A percentile compares a stretch with the other conserved stretches of the same genome.
phyloP scores from a whole-genome alignment of 177 flowering plant species.

The Vitis hybrid region DNA sequence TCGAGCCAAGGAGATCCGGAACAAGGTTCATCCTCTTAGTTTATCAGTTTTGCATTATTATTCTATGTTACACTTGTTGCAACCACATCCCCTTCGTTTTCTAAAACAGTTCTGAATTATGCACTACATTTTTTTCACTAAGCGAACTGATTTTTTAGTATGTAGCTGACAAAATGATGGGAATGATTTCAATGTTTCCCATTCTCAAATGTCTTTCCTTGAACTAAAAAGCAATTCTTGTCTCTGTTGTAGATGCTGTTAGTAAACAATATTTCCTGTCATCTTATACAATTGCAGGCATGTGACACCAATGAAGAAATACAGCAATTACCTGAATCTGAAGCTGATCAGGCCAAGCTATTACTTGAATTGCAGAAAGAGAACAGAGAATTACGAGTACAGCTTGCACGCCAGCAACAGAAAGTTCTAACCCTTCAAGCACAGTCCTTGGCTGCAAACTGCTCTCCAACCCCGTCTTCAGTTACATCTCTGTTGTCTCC shows the following conservation, averaged over 20 bases:
- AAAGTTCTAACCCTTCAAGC: constrained; percentile 65
- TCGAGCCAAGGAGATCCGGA: constrained; percentile 88
- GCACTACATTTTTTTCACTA: too few relatives aligned
- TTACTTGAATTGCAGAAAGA: constrained; percentile 82
- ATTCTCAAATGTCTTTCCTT: too few relatives aligned
- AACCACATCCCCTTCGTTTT: background rate
- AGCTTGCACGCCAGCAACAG: constrained; percentile 71
- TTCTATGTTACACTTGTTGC: background rate
- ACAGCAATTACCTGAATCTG: constrained; percentile 49
- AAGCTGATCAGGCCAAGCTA: constrained; percentile 70
- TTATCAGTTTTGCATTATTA: background rate
- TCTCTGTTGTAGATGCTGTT: background rate
- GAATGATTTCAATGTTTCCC: background rate
- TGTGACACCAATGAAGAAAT: constrained; percentile 52
- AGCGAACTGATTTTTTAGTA: too few relatives aligned
- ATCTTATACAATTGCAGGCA: constrained; percentile 34
- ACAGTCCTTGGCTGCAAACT: constrained; percentile 62
- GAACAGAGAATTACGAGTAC: constrained; percentile 72
- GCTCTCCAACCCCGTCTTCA: constrained; percentile 71
- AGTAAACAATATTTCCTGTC: background rate
- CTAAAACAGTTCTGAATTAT: too few relatives aligned
- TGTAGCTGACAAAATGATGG: too few relatives aligned
- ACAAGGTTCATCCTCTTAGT: constrained; percentile 52
- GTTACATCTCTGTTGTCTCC: constrained; percentile 54
- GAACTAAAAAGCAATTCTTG: background rate